phyloP scores from a whole-genome alignment of 208 protist species.

The Balamuthia mandrillaris region DNA sequence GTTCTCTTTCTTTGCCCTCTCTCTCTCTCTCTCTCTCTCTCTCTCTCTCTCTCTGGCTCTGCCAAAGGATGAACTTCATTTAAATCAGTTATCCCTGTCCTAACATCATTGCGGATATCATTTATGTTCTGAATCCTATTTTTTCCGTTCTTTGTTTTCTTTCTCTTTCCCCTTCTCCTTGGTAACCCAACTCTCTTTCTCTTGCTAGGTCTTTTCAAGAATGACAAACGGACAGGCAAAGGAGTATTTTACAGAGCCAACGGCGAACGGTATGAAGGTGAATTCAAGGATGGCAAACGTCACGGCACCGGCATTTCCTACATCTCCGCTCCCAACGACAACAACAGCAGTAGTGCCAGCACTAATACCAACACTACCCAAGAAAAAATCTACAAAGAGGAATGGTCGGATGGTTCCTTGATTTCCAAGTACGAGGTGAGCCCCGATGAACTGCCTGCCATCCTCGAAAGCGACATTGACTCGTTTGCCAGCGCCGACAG shows the following conservation, averaged over 20 bases:
- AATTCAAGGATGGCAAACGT: neutral
- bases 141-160: neutral
- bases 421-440: slow-evolving; percentile 3
- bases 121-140: neutral
- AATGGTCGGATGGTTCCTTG: neutral
- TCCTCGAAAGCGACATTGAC: too few species aligned
- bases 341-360: neutral
- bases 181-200: too few species aligned
- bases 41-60: too few species aligned
- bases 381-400: neutral
- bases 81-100: too few species aligned
- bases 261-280: neutral
- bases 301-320: neutral
- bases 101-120: too few species aligned
- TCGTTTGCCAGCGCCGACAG: too few species aligned
- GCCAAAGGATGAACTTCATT: neutral
- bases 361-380: neutral
- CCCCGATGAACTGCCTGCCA: neutral
- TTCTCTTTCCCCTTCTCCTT: neutral
- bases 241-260: neutral
- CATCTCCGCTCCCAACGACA: neutral
- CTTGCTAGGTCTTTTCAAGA: neutral
- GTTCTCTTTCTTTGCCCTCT: neutral
- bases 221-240: neutral
- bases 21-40: too few species aligned